phyloP scores from a whole-genome alignment of 768 basidiomycete species.

The Exidia glandulosa region DNA sequence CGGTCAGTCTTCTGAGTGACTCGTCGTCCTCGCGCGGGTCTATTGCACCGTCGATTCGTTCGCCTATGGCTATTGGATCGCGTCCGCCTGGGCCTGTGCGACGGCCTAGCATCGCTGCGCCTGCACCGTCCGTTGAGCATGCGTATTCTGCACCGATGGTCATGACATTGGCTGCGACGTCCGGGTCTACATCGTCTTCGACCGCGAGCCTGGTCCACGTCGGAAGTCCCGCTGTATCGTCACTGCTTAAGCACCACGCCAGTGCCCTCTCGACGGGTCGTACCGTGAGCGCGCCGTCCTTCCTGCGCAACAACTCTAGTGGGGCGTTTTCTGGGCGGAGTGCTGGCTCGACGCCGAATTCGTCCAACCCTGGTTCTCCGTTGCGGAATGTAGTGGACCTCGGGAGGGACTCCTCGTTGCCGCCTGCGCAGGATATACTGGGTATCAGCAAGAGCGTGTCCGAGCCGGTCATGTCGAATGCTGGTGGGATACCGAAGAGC shows the following conservation, averaged over 20 bases:
- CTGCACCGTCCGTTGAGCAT: background rate
- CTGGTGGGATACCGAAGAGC: background rate
- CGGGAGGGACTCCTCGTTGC: background rate
- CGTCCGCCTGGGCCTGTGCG: background rate
- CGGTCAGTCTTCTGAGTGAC: background rate
- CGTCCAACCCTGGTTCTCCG: background rate
- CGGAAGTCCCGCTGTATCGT: background rate
- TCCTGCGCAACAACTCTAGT: background rate
- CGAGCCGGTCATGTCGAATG: background rate
- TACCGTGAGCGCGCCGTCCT: background rate
- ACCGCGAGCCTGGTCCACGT: background rate
- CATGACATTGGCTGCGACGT: background rate
- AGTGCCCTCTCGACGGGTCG: background rate
- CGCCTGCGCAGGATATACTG: too few relatives aligned
- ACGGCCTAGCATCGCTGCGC: background rate
- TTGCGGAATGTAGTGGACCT: background rate
- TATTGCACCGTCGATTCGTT: background rate
- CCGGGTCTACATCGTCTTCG: background rate
- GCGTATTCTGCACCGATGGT: background rate
- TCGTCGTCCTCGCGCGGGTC: background rate
- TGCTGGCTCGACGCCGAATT: background rate
- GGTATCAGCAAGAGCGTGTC: background rate
- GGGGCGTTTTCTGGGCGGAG: background rate
- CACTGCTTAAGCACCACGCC: background rate
- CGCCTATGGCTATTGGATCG: background rate